phyloP scores from a whole-genome alignment of 768 basidiomycete species.

The Russula emetica region DNA sequence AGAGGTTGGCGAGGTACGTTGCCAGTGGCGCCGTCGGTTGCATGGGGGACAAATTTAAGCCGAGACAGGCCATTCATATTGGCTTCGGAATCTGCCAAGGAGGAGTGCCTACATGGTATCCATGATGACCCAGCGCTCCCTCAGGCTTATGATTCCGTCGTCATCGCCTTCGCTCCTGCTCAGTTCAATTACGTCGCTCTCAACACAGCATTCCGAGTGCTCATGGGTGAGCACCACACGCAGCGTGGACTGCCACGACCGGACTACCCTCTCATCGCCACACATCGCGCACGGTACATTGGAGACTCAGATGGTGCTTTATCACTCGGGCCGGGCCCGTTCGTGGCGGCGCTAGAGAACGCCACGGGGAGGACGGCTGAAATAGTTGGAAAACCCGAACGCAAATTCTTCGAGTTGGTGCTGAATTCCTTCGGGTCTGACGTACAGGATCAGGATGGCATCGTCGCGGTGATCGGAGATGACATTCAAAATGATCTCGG shows the following conservation, averaged over 20 bases:
- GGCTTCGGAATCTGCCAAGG: conserved; percentile 33
- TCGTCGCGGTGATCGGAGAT: conserved; percentile 59
- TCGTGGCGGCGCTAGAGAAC: conserved; percentile 57
- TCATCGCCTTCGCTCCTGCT: conserved; percentile 57
- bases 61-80: conserved; percentile 38
- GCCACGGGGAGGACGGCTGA: conserved; percentile 47
- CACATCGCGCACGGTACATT: conserved; percentile 55
- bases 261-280: conserved; percentile 47
- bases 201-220: conserved; percentile 63
- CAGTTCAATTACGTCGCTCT: conserved; percentile 51
- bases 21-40: background rate
- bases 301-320: conserved; percentile 43
- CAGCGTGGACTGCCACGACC: conserved; percentile 9
- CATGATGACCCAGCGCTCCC: conserved; percentile 26
- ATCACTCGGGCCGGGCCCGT: conserved; percentile 67
- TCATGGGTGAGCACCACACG: conserved; percentile 35
- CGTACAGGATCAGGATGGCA: conserved; percentile 29
- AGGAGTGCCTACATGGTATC: conserved; percentile 30
- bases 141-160: conserved; percentile 49
- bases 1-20: conserved; percentile 41
- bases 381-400: conserved; percentile 62
- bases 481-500: conserved; percentile 63
- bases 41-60: background rate
- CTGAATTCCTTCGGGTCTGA: conserved; percentile 42
- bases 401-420: conserved; percentile 55